phyloP scores from a whole-genome alignment of 2,329 filamentous ascomycete species.

The Phaeosphaeriaceae sp. region DNA sequence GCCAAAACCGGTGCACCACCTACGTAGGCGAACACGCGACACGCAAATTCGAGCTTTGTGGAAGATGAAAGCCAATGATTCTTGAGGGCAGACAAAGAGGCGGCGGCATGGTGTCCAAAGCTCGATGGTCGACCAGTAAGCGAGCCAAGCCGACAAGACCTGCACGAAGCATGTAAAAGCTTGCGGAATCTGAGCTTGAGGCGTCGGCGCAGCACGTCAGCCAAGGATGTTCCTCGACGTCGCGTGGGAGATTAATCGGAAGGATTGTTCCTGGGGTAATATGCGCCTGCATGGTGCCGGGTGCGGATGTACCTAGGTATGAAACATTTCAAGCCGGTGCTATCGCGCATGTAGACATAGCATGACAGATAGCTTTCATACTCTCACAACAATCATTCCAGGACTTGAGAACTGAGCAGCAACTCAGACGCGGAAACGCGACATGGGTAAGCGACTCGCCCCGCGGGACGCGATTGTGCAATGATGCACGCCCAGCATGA shows the following conservation, averaged over 20 bases:
- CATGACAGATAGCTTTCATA: neutral
- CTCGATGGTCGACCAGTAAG: neutral
- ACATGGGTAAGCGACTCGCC: neutral
- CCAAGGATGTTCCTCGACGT: slow-evolving; percentile 1
- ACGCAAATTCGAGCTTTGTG: neutral
- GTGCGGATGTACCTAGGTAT: too few relatives aligned
- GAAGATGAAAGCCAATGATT: neutral
- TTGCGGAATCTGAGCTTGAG: neutral
- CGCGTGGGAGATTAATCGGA: neutral
- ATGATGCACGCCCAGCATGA: neutral
- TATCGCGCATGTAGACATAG: neutral
- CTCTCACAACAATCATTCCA: too few relatives aligned
- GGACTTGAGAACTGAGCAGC: too few relatives aligned
- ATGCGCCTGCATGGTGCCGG: neutral
- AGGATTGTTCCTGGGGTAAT: neutral
- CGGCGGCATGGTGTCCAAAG: neutral
- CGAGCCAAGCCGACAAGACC: slow-evolving; percentile 1
- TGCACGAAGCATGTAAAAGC: slow-evolving; percentile 1
- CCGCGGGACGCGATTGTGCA: neutral
- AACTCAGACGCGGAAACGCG: too few relatives aligned
- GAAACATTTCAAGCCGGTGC: slow-evolving; percentile 3
- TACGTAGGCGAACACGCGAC: slow-evolving; percentile 30
- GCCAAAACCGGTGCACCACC: slow-evolving; percentile 14
- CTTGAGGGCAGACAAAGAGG: neutral
- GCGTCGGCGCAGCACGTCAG: neutral